Percentiles rank a stretch among this genome's conserved stretches.
Evolutionary conservation across 371 early-diverging fungal species (phyloP).

Genomic region (Chytridium lagenaria): DNA sequence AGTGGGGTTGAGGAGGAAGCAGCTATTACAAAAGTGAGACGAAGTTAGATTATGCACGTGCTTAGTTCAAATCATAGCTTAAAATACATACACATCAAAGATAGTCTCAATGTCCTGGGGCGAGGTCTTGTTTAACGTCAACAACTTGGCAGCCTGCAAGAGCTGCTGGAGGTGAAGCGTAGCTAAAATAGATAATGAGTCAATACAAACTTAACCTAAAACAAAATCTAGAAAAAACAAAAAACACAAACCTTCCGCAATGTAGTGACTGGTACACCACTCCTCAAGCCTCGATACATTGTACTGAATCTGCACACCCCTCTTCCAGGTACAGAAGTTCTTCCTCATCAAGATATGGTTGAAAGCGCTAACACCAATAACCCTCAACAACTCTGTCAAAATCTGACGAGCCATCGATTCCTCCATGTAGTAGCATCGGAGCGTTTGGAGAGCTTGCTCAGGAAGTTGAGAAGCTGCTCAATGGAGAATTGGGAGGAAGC

Average conservation of each 20-base stretch:
- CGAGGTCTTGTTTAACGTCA: constrained; percentile 92
- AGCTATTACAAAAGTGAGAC: constrained; percentile 44
- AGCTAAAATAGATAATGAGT: constrained; percentile 39
- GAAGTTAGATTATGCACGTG: not conserved
- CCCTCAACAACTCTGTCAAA: constrained; percentile 85
- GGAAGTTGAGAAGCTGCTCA: constrained; percentile 89
- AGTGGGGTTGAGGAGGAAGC: constrained; percentile 90
- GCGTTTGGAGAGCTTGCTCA: constrained; percentile 90
- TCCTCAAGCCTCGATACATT: constrained; percentile 95
- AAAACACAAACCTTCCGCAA: constrained; percentile 68
- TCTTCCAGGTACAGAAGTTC: constrained; percentile 63
- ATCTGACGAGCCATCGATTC: constrained; percentile 79
- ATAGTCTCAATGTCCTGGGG: constrained; percentile 91
- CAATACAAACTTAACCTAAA: not conserved
- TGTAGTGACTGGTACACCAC: constrained; percentile 93
- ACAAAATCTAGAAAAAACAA: not conserved
- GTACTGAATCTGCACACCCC: constrained; percentile 96
- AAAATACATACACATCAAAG: constrained; percentile 65
- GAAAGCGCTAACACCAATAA: constrained; percentile 91
- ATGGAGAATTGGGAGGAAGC: constrained; percentile 80
- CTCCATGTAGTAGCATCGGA: constrained; percentile 95
- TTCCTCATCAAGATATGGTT: constrained; percentile 93
- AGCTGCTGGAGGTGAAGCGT: constrained; percentile 89
- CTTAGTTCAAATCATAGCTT: constrained; percentile 31
- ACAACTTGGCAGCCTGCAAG: constrained; percentile 92